These are phyloP conservation scores for Trypanosoma caninum DNA, from an alignment of 208 protist genomes.

Conservation along the genomic window DNA sequence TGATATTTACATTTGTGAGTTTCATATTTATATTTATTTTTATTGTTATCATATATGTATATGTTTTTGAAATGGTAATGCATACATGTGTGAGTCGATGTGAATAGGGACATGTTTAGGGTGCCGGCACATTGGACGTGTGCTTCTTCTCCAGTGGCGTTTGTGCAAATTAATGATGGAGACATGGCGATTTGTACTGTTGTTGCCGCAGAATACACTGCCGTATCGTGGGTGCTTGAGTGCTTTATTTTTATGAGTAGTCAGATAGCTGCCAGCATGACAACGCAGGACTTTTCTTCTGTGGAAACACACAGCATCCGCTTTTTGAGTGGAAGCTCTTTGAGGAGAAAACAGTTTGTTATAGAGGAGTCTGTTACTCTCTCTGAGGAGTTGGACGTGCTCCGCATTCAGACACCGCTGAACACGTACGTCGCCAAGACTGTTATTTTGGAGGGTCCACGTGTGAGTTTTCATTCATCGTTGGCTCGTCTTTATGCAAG, in stretches of 20 bases:
- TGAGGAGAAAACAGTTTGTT: constrained; percentile 13
- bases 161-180: constrained; percentile 41
- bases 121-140: constrained; percentile 48
- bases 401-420: constrained; percentile 17
- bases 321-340: background rate
- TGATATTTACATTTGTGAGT: too few species aligned
- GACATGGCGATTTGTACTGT: constrained; percentile 27
- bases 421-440: constrained; percentile 23
- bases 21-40: too few species aligned
- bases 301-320: constrained; percentile 33
- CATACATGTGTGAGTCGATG: too few species aligned
- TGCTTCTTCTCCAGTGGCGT: constrained; percentile 30
- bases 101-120: constrained; percentile 65
- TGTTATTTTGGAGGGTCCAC: constrained; percentile 28
- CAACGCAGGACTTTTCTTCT: constrained; percentile 46
- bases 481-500: constrained; percentile 36
- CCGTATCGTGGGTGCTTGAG: constrained; percentile 21
- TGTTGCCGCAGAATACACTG: constrained; percentile 7
- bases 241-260: constrained; percentile 13
- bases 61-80: too few species aligned
- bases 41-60: background rate
- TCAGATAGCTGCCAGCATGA: constrained; percentile 25
- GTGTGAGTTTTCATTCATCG: constrained; percentile 24
- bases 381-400: background rate
- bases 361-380: background rate